A percentile compares a stretch with the other conserved stretches of the same genome.
These are phyloP conservation scores for Saccharomycopsis babjevae DNA, from an alignment of 805 yeast genomes.

Conservation along the genomic window DNA sequence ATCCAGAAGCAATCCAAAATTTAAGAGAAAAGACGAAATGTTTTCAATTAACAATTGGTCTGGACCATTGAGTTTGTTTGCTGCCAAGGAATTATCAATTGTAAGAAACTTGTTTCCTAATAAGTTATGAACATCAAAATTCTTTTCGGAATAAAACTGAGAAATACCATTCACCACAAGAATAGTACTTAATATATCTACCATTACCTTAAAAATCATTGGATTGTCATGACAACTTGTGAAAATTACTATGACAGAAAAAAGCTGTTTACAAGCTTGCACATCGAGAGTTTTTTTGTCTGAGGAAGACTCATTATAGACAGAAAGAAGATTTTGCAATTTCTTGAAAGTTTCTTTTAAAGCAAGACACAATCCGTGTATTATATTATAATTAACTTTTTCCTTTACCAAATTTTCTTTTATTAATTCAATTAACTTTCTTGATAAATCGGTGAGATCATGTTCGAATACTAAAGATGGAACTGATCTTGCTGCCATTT, in stretches of 20 bases:
- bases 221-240: slow-evolving; percentile 19
- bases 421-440: not conserved
- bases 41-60: slow-evolving; percentile 36
- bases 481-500: slow-evolving; percentile 69
- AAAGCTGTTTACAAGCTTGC: slow-evolving; percentile 18
- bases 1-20: slow-evolving; percentile 8
- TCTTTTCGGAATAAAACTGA: not conserved
- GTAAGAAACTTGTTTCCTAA: not conserved
- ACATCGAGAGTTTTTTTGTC: slow-evolving; percentile 6
- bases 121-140: not conserved
- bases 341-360: slow-evolving; percentile 27
- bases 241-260: not conserved
- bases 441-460: slow-evolving; percentile 25
- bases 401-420: slow-evolving; percentile 18
- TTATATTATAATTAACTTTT: slow-evolving; percentile 27
- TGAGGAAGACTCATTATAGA: not conserved
- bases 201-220: slow-evolving; percentile 28
- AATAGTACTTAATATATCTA: slow-evolving; percentile 22
- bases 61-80: slow-evolving; percentile 34
- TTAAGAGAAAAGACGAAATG: slow-evolving; percentile 26
- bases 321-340: not conserved
- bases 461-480: slow-evolving; percentile 35
- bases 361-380: slow-evolving; percentile 55
- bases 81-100: not conserved
- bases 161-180: slow-evolving; percentile 10